Evolutionary conservation across 2,329 filamentous ascomycete genomes (phyloP), one percentile per base, ranked within the genome.

Genomic region (Aspergillus eucalypticola): DNA sequence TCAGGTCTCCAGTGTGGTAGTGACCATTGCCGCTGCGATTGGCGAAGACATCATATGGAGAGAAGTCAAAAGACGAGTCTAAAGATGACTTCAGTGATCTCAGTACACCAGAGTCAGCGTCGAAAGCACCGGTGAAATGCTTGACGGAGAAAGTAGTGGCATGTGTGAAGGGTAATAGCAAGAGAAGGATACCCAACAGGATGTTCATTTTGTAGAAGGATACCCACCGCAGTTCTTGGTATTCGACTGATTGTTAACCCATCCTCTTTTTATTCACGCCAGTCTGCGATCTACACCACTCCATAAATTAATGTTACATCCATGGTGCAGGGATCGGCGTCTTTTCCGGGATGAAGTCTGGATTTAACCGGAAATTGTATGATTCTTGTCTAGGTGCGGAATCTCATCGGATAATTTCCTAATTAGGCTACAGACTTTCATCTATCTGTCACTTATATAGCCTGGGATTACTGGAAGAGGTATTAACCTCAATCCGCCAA

Each of bases 1-100:
- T 86, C 41, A 87, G 74, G 50, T 87, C 85, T 3, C 85, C 85
- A 65, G 82, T 82, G 67, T 87, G 85, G 61, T 87, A 86, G 61
- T 85, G 81, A 3, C 81, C 80, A 60, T 85, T 80, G 11, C 76
- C 75, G 10, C 81, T 78, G 7, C 84, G 77, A 15, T 73, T 71
- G 0, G 76, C 60, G 3, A 86, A 75, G 48, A 80, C 71, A 65
- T 86, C 84, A 7, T 75, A 82, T 0, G 84, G 84, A 2, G 84
- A 75, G 63, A 86, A 87, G 69, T 87, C 82, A 61, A 86, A 86
- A 0, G 71, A 60, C 3, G 71, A 68, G 0, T 71, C 73, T 0
- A 49, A 15, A 1, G 72, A 65, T 4, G 82, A 75, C 8, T 70
- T 76, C 11, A 85, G 67, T 0, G 83, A 85, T 8, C 73, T 79